Evolutionary conservation across 1,139 yeast genomes (phyloP), one percentile per base, ranked within the genome.

Genomic region (Suhomyces bokatorum): DNA sequence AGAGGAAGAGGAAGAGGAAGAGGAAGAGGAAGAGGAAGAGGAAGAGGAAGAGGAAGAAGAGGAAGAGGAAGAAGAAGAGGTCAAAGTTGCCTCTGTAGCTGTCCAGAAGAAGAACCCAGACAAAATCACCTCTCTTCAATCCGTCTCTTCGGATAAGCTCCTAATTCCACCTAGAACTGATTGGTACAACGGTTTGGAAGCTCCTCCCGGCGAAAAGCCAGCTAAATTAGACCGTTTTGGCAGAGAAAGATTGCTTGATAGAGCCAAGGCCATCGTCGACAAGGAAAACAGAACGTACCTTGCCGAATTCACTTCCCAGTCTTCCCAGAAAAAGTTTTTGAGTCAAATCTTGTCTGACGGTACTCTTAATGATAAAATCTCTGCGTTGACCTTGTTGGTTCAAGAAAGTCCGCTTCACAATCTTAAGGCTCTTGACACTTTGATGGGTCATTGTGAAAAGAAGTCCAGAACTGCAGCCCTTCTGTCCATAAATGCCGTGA

Each of bases 331-430:
- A 63, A 87, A 86, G 76, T 91, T 91, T 64, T 83, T 91, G 77
- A 79, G 93, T 1, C 96, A 93, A 66, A 85, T 93, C 53, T 77
- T 93, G 59, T 77, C 91, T 6, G 87, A 84, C 52, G 99, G 99
- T 87, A 93, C 99, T 0, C 76, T 93, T 55, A 85, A 83, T 57
- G 99, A 93, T 85, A 91, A 93, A 68, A 87, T 93, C 47, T 88
- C 97, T 39, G 97, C 99, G 0, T 76, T 93, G 58, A 91, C 99
- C 0, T 79, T 93, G 61, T 73, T 93, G 62, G 81, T 91, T 39
- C 98, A 93, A 63, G 99, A 93, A 68, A 90, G 98, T 3, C 99
- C 99, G 5, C 64, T 90, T 47, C 99, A 93, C 62, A 87, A 95
- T 53, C 62, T 85, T 47, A 87, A 88, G 63, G 90, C 96, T 0